A percentile compares a stretch with the other conserved stretches of the same genome.
Conservation (phyloP, 2,329 filamentous ascomycete species). For the Phaeosphaeriaceae sp. region DNA sequence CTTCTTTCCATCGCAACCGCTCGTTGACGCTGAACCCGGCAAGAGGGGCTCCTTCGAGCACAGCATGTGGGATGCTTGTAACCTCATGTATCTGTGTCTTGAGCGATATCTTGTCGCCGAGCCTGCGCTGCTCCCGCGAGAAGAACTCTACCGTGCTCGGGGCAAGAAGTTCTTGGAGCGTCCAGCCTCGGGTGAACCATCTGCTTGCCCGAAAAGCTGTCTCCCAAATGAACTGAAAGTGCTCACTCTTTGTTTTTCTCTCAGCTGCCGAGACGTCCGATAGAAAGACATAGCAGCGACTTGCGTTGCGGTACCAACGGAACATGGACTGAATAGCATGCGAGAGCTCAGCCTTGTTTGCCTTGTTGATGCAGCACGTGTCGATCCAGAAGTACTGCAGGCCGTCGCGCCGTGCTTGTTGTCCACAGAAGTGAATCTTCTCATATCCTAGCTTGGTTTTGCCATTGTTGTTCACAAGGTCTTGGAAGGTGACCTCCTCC, state of each 20-base stretch:
- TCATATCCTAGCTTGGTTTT: too few relatives aligned
- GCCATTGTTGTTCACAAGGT: too few relatives aligned
- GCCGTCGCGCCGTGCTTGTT: too few relatives aligned
- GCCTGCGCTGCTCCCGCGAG: neutral
- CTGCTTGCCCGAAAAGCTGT: too few relatives aligned
- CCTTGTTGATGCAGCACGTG: too few relatives aligned
- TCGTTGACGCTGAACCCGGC: neutral
- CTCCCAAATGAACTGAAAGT: neutral
- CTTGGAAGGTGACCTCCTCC: too few relatives aligned
- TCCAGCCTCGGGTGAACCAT: too few relatives aligned
- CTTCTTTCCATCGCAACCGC: neutral
- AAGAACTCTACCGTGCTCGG: constrained; percentile 1
- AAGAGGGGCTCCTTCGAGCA: neutral
- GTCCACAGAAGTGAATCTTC: too few relatives aligned
- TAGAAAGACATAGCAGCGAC: neutral
- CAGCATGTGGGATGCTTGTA: neutral
- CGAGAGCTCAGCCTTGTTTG: neutral
- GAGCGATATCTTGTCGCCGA: constrained; percentile 1
- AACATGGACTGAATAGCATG: constrained; percentile 1
- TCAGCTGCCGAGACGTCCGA: neutral
- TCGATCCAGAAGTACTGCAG: too few relatives aligned
- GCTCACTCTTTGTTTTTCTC: neutral
- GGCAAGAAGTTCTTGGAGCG: neutral
- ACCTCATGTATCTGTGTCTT: neutral
- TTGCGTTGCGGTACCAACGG: constrained; percentile 2